These are phyloP conservation scores for Mucor lusitanicus DNA, from an alignment of 371 early-diverging fungal genomes.

Conservation along the genomic window DNA sequence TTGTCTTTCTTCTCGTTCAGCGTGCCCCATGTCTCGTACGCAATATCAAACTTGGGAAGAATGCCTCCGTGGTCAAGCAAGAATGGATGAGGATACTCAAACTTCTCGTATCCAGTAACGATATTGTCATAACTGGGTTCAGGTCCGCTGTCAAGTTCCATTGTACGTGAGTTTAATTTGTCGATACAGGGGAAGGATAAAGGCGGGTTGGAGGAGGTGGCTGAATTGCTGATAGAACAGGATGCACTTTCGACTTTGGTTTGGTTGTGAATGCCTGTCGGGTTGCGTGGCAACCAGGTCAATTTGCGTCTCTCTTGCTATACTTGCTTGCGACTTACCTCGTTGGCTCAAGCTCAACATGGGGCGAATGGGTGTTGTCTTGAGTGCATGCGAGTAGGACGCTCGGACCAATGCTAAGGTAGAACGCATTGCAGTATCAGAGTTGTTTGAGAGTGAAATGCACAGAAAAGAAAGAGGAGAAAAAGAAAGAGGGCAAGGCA, in stretches of 20 bases:
- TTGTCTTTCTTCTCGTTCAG: constrained; percentile 71
- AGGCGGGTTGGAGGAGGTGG: constrained; percentile 59
- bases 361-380: neutral
- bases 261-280: constrained; percentile 13
- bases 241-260: neutral
- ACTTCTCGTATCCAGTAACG: constrained; percentile 80
- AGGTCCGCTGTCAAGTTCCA: constrained; percentile 77
- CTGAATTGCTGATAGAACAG: neutral
- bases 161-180: constrained; percentile 63
- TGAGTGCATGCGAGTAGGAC: neutral
- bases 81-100: constrained; percentile 69
- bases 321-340: constrained; percentile 5
- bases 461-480: neutral
- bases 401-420: constrained; percentile 1
- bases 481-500: neutral
- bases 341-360: neutral
- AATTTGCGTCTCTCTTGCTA: neutral
- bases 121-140: constrained; percentile 88
- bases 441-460: no score
- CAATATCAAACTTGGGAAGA: constrained; percentile 74
- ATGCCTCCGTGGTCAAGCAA: constrained; percentile 83
- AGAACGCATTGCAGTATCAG: neutral
- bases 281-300: neutral
- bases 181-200: constrained; percentile 83
- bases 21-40: constrained; percentile 88